phyloP scores from a whole-genome alignment of 2,329 filamentous ascomycete species.

The Bipolaris zeicola region DNA sequence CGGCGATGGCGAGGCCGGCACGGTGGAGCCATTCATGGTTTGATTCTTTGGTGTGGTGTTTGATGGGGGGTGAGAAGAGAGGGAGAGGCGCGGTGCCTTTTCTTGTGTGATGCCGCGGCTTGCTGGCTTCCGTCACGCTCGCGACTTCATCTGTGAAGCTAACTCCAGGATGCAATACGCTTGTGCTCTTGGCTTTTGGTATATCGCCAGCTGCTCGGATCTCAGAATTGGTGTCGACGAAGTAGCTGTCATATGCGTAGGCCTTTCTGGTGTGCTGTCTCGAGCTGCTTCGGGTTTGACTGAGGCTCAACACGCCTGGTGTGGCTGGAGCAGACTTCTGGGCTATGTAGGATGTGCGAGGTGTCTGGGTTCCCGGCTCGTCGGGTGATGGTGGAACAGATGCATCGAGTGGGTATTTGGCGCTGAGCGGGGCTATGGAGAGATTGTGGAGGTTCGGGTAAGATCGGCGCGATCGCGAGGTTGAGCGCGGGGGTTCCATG shows the following conservation, averaged over 20 bases:
- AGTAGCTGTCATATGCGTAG: constrained; percentile 44
- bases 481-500: constrained; percentile 35
- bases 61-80: constrained; percentile 28
- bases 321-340: constrained; percentile 56
- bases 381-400: constrained; percentile 44
- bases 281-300: constrained; percentile 44
- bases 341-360: constrained; percentile 54
- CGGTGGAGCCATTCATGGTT: constrained; percentile 64
- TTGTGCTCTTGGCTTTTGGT: constrained; percentile 56
- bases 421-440: constrained; percentile 65
- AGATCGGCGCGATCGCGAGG: constrained; percentile 55
- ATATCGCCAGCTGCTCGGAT: constrained; percentile 42
- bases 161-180: constrained; percentile 44
- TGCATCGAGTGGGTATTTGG: constrained; percentile 59
- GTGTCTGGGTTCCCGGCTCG: constrained; percentile 32
- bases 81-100: constrained; percentile 41
- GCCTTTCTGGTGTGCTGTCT: constrained; percentile 45
- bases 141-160: constrained; percentile 30
- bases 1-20: constrained; percentile 62
- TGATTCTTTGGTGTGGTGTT: constrained; percentile 40
- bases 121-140: constrained; percentile 7
- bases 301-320: constrained; percentile 55
- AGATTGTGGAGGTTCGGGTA: constrained; percentile 65
- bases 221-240: constrained; percentile 31
- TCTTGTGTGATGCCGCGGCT: constrained; percentile 32